phyloP scores from a whole-genome alignment of 768 basidiomycete species.

The Termitomyces sp. region DNA sequence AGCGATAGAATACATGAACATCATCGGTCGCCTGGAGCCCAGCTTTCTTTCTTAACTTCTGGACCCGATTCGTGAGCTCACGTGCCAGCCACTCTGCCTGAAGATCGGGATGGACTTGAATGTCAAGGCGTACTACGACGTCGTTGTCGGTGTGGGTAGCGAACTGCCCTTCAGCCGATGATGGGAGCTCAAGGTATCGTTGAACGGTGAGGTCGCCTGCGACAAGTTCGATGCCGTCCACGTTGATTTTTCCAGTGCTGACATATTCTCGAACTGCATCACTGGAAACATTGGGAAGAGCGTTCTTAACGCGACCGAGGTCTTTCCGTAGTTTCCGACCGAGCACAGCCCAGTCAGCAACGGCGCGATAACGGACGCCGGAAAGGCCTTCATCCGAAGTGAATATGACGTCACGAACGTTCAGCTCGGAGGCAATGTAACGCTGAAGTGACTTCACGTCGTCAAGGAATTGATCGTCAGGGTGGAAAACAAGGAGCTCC shows the following conservation, averaged over 20 bases:
- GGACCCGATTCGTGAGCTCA: constrained; percentile 89
- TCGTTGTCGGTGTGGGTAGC: constrained; percentile 91
- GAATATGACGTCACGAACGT: constrained; percentile 87
- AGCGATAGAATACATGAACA: constrained; percentile 81
- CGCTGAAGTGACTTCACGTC: constrained; percentile 82
- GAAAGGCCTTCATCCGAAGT: constrained; percentile 83
- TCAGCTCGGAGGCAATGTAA: constrained; percentile 93
- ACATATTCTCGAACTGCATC: constrained; percentile 80
- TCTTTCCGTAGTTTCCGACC: constrained; percentile 94
- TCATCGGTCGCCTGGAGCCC: constrained; percentile 95
- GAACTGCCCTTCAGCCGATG: constrained; percentile 57
- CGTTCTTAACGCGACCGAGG: constrained; percentile 83
- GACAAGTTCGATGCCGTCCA: constrained; percentile 88
- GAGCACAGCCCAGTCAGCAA: constrained; percentile 93
- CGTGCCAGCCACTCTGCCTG: constrained; percentile 86
- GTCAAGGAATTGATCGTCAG: constrained; percentile 75
- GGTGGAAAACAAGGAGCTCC: constrained; percentile 92
- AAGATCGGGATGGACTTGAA: constrained; percentile 82
- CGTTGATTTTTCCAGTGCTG: constrained; percentile 68
- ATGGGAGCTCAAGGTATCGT: constrained; percentile 82
- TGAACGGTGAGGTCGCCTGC: constrained; percentile 90
- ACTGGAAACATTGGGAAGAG: constrained; percentile 76
- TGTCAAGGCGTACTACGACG: constrained; percentile 91
- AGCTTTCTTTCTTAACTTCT: constrained; percentile 93
- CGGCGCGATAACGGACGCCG: constrained; percentile 86